Evolutionary conservation across 78 protist genomes (phyloP), one percentile per base, ranked within the genome.

Genomic region (Pigoraptor vietnamica): DNA sequence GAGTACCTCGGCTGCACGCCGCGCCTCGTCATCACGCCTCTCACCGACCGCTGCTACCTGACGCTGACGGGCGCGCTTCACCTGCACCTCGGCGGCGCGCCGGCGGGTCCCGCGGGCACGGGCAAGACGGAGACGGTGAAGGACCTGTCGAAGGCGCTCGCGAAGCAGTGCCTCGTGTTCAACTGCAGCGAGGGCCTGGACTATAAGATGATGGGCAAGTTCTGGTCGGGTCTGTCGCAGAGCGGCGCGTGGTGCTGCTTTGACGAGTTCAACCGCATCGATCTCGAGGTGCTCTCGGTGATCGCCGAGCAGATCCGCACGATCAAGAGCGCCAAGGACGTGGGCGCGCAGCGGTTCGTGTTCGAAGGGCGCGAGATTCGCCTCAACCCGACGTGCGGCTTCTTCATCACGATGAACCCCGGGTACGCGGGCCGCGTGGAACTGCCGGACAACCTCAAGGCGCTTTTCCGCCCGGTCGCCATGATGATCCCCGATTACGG

Each of bases 61-160:
- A 93, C 95, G 19, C 90, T 97, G 56, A 97, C 97, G 25, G 94
- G 94, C 40, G 97, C 98, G 0, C 82, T 97, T 32, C 92, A 94
- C 9, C 89, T 97, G 23, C 24, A 89, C 23, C 91, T 95, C 9
- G 97, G 99, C 24, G 98, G 96, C 0, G 93, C 97, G 33, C 98
- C 98, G 0, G 94, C 96, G 0, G 97, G 99, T 0, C 99, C 99
- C 0, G 99, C 99, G 0, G 99, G 99, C 14, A 96, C 98, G 9
- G 98, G 98, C 23, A 97, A 97, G 97, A 81, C 86, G 86, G 86
- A 81, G 33, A 81, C 86, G 19, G 86, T 81, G 36, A 81, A 81
- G 86, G 86, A 81, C 82, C 90, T 97, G 81, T 93, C 95, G 83
- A 95, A 97, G 93, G 97, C 97, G 35, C 40, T 89, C 29, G 91